Base-by-base conservation (phyloP, 2,329 filamentous ascomycete species). In the Elsinoe necatrix region DNA sequence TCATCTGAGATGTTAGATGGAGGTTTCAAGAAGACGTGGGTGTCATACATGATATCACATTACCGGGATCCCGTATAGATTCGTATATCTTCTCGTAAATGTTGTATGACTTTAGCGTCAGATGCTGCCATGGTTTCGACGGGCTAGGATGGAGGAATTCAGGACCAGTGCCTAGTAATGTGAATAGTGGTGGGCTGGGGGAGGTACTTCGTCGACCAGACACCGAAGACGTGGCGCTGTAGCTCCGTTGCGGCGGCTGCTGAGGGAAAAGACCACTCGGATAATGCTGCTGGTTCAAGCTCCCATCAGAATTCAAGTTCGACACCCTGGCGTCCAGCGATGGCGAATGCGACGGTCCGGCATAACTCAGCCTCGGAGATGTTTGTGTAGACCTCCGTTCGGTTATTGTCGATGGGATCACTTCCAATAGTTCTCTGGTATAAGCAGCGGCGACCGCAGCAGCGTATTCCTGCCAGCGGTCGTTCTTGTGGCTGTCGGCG, bases 361-460 rank as follows among this genome's bases (percentile, higher is more conserved):
- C 9, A 18, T 4, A 23, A 3, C 23, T 8, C 18, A 6, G 9
- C 18, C 18, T 21, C 3, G 41, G 41, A 1, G 41, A 43, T 7
- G 16, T 21, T 8, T 23, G 41, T 37, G 34, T 14, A 11, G 41
- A 43, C 14, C 41, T 20, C 11, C 18, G 18, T 23, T 43, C 18
- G 8, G 41, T 16, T 6, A 43, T 23, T 11, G 18, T 20, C 2
- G 41, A 16, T 21, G 16, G 41, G 2, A 43, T 43, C 41, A 23
- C 41, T 11, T 43, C 31, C 23, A 55, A 14, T 7, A 59, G 18
- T 21, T 59, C 54, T 12, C 42, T 48, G 4, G 47, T 16, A 23
- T 25, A 57, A 4, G 61, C 63, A 4, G 63, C 63, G 6, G 63
- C 63, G 4, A 45, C 59, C 1, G 51, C 62, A 2, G 56, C 56